Percentiles rank a stretch among this genome's conserved stretches.
phyloP scores from a whole-genome alignment of 768 basidiomycete genomes.

The Kwoniella newhampshirensis region DNA sequence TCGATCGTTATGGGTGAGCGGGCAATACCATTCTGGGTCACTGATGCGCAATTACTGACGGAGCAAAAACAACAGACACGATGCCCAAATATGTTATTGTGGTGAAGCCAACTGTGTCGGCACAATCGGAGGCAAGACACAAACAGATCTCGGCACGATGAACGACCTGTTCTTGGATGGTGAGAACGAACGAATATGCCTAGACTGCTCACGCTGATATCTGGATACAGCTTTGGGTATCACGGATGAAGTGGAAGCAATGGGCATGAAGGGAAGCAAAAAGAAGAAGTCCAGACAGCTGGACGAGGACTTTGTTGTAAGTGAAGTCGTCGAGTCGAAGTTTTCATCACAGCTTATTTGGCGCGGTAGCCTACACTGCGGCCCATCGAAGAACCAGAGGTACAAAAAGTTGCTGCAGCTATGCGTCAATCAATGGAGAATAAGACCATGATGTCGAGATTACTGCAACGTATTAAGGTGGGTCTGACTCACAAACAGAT shows the following conservation, averaged over 20 bases:
- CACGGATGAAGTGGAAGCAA: constrained; percentile 78
- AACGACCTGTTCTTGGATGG: constrained; percentile 93
- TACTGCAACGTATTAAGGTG: constrained; percentile 83
- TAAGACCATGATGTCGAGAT: constrained; percentile 73
- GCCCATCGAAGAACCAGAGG: constrained; percentile 72
- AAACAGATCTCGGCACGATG: constrained; percentile 91
- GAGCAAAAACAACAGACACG: constrained; percentile 62
- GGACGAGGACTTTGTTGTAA: constrained; percentile 88
- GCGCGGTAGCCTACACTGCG: constrained; percentile 72
- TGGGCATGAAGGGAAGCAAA: constrained; percentile 79
- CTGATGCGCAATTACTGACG: too few relatives aligned
- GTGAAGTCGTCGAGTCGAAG: constrained; percentile 24
- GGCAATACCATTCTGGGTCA: too few relatives aligned
- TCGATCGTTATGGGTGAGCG: constrained; percentile 93
- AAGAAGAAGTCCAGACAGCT: constrained; percentile 90
- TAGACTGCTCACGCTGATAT: constrained; percentile 8
- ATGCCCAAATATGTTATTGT: constrained; percentile 91
- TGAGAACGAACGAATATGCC: constrained; percentile 49
- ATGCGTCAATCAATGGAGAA: constrained; percentile 78
- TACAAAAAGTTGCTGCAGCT: constrained; percentile 87
- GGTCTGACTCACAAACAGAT: constrained; percentile 1
- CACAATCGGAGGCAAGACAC: constrained; percentile 95
- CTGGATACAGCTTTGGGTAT: constrained; percentile 76
- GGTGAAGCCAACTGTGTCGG: constrained; percentile 94
- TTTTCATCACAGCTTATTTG: constrained; percentile 8